phyloP scores from a whole-genome alignment of 2,329 filamentous ascomycete species.

The Lizonia empirigonia region DNA sequence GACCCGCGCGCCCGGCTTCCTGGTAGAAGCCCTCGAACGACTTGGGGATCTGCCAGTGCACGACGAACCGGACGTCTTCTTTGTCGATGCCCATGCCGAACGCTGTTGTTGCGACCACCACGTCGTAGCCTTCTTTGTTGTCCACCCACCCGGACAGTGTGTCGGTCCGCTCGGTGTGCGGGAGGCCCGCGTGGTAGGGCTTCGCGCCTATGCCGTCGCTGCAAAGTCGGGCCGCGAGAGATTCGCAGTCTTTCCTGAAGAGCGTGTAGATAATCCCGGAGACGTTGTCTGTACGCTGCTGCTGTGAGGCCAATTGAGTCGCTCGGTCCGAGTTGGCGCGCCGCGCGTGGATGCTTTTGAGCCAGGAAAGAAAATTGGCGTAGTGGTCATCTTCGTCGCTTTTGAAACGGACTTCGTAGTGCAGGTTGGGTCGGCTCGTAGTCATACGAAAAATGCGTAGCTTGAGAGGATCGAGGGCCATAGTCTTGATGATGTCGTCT shows the following conservation, averaged over 20 bases:
- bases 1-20: constrained; percentile 87
- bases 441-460: constrained; percentile 81
- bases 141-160: constrained; percentile 74
- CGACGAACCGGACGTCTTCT: constrained; percentile 89
- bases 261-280: constrained; percentile 82
- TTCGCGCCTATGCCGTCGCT: constrained; percentile 73
- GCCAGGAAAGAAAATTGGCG: constrained; percentile 75
- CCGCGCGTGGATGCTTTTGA: constrained; percentile 73
- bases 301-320: constrained; percentile 60
- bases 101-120: constrained; percentile 93
- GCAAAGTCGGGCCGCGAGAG: constrained; percentile 68
- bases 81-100: constrained; percentile 99
- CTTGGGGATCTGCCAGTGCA: constrained; percentile 92
- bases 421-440: constrained; percentile 81
- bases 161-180: constrained; percentile 70
- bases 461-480: constrained; percentile 68
- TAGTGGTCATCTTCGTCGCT: constrained; percentile 76
- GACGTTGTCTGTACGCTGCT: constrained; percentile 65
- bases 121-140: constrained; percentile 77
- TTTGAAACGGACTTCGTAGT: constrained; percentile 87
- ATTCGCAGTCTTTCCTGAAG: constrained; percentile 75
- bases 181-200: constrained; percentile 73
- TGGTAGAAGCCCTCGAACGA: constrained; percentile 97
- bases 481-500: constrained; percentile 77
- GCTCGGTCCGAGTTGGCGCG: constrained; percentile 63